Base-by-base conservation (phyloP, 345 rosid genomes). In the Gossypium rotundifolium region DNA sequence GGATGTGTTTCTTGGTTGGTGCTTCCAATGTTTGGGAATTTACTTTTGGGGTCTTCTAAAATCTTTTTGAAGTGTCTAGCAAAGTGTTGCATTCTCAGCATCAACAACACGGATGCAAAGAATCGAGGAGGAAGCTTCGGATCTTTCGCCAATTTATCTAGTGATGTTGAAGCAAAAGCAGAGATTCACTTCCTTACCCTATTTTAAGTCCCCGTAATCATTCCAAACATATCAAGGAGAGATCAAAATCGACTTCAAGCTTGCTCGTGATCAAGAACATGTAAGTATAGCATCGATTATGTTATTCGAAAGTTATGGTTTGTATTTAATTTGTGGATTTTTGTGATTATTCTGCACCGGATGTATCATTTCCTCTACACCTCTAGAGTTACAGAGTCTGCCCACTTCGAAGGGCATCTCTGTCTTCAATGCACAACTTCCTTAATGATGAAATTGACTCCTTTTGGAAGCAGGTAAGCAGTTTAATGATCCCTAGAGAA, bases 211-310 rank as follows among this genome's bases (percentile, higher is more conserved):
- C 98, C 97, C 45, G 92, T 94, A 64, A 89, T 94, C 79, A 88
- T 94, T 81, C 97, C 98, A 72, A 90, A 81, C 80, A 84, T 92
- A 63, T 82, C 89, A 59, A 83, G 79, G 91, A 87, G 71, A 87
- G 83, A 74, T 81, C 93, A 70, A 87, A 88, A 84, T 79, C 91
- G 96, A 88, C 73, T 84, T 85, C 79, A 89, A 83, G 85, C 89
- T 92, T 79, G 86, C 92, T 78, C 91, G 92, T 77, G 98, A 94
- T 79, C 94, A 94, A 82, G 97, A 94, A 74, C 97, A 90, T 80
- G 98, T 92, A 83, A 87, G 92, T 80, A 12, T 58, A 71, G 66
- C 73, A 75, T 76, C 72, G 62, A 75, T 70, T 72, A 40, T 75
- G 22, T 29, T 33, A 27, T 66, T 76, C 74, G 27, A 75, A 6